phyloP scores from a whole-genome alignment of 176 grass and related monocot genomes.

The Miscanthus lutarioriparius region DNA sequence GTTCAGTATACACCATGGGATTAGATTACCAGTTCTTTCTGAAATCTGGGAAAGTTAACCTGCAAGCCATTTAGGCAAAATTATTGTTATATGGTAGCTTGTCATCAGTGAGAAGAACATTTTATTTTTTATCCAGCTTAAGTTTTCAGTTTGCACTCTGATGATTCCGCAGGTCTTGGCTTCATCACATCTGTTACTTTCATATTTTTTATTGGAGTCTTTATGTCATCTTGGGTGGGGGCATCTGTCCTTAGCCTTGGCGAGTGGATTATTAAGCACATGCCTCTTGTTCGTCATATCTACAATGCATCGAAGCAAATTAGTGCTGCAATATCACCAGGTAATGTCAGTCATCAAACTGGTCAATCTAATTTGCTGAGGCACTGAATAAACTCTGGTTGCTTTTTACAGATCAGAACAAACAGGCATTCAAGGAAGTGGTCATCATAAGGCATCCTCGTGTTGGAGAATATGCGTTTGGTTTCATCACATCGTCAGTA shows the following conservation, averaged over 20 bases:
- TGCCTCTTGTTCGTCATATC: slow-evolving; percentile 98
- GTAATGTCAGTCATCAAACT: slow-evolving; percentile 42
- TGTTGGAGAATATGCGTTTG: slow-evolving; percentile 96
- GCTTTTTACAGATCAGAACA: slow-evolving; percentile 83
- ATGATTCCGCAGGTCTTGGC: slow-evolving; percentile 71
- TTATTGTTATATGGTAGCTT: slow-evolving; percentile 16
- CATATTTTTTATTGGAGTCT: slow-evolving; percentile 88
- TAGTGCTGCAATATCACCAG: slow-evolving; percentile 92
- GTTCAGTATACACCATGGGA: not conserved
- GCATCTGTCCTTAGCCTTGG: slow-evolving; percentile 93
- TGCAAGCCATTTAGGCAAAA: not conserved
- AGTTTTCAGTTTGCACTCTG: not conserved
- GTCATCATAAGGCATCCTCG: slow-evolving; percentile 95
- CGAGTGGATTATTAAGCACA: slow-evolving; percentile 98
- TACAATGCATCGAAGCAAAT: slow-evolving; percentile 99
- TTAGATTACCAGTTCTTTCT: slow-evolving; percentile 9
- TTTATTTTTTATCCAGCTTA: not conserved
- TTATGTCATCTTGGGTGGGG: slow-evolving; percentile 99
- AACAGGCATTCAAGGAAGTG: slow-evolving; percentile 98
- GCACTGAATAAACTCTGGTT: slow-evolving; percentile 17
- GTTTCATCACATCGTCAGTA: slow-evolving; percentile 95
- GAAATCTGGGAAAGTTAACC: not conserved
- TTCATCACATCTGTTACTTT: slow-evolving; percentile 93
- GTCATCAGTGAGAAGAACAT: not conserved
- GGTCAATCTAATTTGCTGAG: not conserved